Conservation (phyloP, 306 rosid species). For the Luffa acutangula region DNA sequence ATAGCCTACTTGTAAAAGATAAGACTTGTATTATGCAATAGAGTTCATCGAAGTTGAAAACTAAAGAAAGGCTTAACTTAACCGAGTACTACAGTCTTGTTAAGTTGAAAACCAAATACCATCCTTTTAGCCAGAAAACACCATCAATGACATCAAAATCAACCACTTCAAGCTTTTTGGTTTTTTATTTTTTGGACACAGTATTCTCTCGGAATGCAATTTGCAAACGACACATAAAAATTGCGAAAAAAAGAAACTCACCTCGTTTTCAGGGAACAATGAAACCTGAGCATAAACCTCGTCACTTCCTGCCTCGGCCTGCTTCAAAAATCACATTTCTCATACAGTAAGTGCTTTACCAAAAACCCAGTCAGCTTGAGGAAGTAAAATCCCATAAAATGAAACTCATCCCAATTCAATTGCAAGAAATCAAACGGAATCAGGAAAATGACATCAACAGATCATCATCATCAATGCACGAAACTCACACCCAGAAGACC, state of each 20-base stretch:
- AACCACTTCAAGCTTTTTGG: neutral
- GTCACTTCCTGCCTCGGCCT: constrained; percentile 95
- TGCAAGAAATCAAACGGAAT: constrained; percentile 1
- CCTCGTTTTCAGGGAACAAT: constrained; percentile 87
- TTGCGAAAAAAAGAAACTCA: constrained; percentile 21
- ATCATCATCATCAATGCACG: neutral
- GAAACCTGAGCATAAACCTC: constrained; percentile 85
- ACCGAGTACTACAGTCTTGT: neutral
- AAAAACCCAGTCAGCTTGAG: neutral
- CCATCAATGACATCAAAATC: neutral
- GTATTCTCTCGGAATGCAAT: constrained; percentile 17
- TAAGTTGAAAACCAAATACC: neutral
- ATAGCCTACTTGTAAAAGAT: neutral
- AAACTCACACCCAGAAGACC: constrained; percentile 2
- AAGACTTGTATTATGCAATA: neutral
- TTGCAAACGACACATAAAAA: constrained; percentile 10
- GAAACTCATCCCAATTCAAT: neutral
- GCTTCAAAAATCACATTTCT: constrained; percentile 12
- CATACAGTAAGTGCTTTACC: neutral
- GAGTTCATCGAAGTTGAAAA: neutral
- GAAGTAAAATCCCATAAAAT: neutral
- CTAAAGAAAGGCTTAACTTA: neutral
- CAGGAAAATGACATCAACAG: neutral
- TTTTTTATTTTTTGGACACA: neutral
- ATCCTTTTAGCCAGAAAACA: neutral